Evolutionary conservation across 257 asterid genomes (phyloP).

Genomic region (Ocimum tenuiflorum): DNA sequence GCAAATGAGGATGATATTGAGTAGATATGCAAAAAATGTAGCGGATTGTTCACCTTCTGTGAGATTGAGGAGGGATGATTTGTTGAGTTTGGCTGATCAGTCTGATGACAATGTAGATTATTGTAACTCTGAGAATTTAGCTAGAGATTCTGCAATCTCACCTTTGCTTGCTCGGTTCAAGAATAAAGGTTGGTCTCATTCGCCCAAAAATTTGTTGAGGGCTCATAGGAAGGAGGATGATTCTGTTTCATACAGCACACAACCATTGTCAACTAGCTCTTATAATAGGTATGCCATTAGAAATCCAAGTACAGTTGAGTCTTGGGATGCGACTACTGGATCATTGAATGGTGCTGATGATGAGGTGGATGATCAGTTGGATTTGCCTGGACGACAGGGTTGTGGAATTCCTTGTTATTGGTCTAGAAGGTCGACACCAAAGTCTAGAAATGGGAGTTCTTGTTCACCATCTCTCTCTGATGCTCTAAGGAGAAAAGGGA

Average conservation of each 20-base stretch:
- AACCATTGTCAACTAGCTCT: constrained; percentile 74
- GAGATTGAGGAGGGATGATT: constrained; percentile 49
- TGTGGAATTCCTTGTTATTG: constrained; percentile 96
- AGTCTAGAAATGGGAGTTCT: constrained; percentile 65
- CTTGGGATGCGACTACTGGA: constrained; percentile 83
- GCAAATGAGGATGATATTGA: constrained; percentile 39
- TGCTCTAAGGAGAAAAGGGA: constrained; percentile 78
- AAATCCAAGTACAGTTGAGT: constrained; percentile 68
- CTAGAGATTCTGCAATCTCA: constrained; percentile 54
- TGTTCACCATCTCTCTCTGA: constrained; percentile 90
- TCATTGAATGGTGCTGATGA: constrained; percentile 78
- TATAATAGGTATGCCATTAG: constrained; percentile 43
- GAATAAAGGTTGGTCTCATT: constrained; percentile 51
- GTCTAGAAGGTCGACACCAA: constrained; percentile 92
- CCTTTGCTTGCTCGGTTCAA: constrained; percentile 69
- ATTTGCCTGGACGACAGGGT: constrained; percentile 71
- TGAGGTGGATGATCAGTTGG: constrained; percentile 76
- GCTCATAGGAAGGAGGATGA: constrained; percentile 62
- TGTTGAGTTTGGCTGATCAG: constrained; percentile 53
- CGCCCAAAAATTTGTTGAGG: constrained; percentile 46
- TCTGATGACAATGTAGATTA: constrained; percentile 76
- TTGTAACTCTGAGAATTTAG: constrained; percentile 58
- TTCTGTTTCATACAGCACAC: constrained; percentile 61
- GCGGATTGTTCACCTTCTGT: constrained; percentile 33
- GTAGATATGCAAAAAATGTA: constrained; percentile 36